A percentile compares a stretch with the other conserved stretches of the same genome.
Conservation (phyloP, 2,329 filamentous ascomycete species). For the Catunica adiposa region DNA sequence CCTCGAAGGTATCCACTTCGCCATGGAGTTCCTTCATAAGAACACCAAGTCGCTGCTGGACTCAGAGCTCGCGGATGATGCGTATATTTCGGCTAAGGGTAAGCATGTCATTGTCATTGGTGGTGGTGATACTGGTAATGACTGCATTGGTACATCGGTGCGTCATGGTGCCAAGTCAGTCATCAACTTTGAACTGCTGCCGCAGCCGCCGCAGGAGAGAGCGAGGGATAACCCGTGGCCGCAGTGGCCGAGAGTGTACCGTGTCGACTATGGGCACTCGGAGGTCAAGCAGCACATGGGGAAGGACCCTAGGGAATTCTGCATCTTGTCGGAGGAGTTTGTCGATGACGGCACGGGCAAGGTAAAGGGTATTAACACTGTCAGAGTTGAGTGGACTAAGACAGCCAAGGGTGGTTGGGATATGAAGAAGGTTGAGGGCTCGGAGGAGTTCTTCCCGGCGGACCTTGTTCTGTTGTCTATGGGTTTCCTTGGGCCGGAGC, state of each 20-base stretch:
- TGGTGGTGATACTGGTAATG: conserved; percentile 93
- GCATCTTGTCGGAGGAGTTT: conserved; percentile 96
- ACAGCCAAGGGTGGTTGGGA: conserved; percentile 82
- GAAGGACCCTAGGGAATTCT: conserved; percentile 90
- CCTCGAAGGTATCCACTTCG: conserved; percentile 80
- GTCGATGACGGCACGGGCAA: conserved; percentile 74
- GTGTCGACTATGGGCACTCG: conserved; percentile 92
- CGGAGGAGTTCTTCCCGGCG: conserved; percentile 89
- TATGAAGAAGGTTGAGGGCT: conserved; percentile 93
- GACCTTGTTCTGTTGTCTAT: conserved; percentile 89
- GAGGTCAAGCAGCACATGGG: conserved; percentile 94
- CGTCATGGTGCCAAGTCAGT: conserved; percentile 92
- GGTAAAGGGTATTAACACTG: conserved; percentile 90
- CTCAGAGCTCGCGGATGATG: conserved; percentile 64
- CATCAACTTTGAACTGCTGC: conserved; percentile 89
- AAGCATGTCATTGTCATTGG: conserved; percentile 95
- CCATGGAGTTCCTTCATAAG: conserved; percentile 93
- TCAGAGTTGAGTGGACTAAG: conserved; percentile 93
- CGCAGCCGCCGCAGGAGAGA: conserved; percentile 80
- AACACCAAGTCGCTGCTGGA: conserved; percentile 97
- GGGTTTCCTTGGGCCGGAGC: conserved; percentile 92
- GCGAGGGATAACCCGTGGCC: conserved; percentile 94
- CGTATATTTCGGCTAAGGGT: conserved; percentile 87
- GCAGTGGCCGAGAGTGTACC: conserved; percentile 95
- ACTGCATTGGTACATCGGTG: conserved; percentile 92